Conservation (phyloP, 2,329 filamentous ascomycete species). For the Monilinia fructicola region DNA sequence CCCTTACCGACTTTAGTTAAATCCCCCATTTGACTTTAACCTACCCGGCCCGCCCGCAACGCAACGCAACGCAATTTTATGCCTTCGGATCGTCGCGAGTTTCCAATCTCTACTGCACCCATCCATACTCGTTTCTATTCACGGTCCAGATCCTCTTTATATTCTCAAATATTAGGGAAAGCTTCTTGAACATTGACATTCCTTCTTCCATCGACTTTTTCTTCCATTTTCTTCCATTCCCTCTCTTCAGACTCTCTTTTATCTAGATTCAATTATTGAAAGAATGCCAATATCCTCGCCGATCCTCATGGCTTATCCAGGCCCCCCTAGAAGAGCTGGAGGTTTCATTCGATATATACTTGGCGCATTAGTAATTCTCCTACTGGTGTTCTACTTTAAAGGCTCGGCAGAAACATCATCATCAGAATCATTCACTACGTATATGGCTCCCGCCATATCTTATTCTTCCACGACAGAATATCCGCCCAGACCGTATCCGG, state of each 20-base stretch:
- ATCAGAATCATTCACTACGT: neutral
- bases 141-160: neutral
- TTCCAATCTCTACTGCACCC: neutral
- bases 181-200: neutral
- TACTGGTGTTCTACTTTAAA: slow-evolving; percentile 28
- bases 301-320: slow-evolving; percentile 36
- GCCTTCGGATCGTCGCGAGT: neutral
- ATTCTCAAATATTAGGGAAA: neutral
- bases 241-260: neutral
- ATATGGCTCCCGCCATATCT: slow-evolving; percentile 4
- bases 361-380: slow-evolving; percentile 26
- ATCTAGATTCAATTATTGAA: neutral
- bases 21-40: neutral
- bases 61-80: neutral
- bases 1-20: neutral
- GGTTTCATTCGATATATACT: slow-evolving; percentile 33
- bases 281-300: slow-evolving; percentile 37
- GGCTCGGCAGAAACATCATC: slow-evolving; percentile 9
- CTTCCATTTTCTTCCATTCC: neutral
- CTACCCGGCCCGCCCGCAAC: neutral
- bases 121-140: neutral
- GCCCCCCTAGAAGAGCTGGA: slow-evolving; percentile 35
- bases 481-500: neutral
- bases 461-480: slow-evolving; percentile 1
- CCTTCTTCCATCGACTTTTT: neutral